Conservation (phyloP, 2,329 filamentous ascomycete genomes). For the Trichoderma guizhouense region DNA sequence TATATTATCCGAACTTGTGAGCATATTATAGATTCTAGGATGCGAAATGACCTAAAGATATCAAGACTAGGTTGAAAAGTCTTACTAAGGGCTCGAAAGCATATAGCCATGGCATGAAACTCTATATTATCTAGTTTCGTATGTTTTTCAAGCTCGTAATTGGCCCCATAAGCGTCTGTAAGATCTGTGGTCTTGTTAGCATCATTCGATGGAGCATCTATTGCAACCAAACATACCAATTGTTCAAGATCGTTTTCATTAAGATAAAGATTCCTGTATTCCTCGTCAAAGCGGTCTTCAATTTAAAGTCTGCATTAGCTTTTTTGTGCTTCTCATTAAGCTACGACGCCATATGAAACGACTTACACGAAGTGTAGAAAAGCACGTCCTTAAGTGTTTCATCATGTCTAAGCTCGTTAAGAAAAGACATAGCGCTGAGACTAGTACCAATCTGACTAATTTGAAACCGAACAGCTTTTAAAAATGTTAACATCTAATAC, state of each 20-base stretch:
- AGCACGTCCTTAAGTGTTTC: neutral
- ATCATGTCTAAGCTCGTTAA: neutral
- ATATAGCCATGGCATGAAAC: too few relatives aligned
- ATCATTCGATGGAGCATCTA: neutral
- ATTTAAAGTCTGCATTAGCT: neutral
- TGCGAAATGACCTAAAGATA: too few relatives aligned
- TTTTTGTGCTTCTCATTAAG: too few relatives aligned
- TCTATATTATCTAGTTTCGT: neutral
- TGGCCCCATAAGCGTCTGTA: neutral
- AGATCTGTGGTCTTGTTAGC: neutral
- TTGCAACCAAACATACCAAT: neutral
- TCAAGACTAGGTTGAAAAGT: too few relatives aligned
- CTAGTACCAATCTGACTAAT: constrained; percentile 14
- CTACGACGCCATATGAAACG: neutral
- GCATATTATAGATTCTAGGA: too few relatives aligned
- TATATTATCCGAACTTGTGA: too few relatives aligned
- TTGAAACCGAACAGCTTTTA: constrained; percentile 8
- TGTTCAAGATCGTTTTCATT: constrained; percentile 2
- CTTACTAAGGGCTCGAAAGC: too few relatives aligned
- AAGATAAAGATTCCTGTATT: neutral
- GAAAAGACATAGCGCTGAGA: neutral
- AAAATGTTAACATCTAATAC: neutral
- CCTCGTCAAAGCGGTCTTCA: constrained; percentile 3
- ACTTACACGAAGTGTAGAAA: constrained; percentile 13
- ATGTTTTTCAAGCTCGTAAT: neutral